Conservation (phyloP, 129 eudicot genomes). For the Gnaphalium uliginosum region DNA sequence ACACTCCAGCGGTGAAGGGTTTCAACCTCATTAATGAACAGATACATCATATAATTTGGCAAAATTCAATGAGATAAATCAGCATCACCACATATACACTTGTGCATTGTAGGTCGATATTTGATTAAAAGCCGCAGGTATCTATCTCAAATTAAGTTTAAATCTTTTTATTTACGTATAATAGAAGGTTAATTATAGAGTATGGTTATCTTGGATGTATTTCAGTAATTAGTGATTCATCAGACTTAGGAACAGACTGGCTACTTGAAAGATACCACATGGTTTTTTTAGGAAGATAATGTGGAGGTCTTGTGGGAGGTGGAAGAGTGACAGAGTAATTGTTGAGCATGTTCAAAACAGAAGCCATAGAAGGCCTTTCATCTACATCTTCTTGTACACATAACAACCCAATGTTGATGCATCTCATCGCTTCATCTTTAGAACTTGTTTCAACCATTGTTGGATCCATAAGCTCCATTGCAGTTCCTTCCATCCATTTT, state of each 20-base stretch:
- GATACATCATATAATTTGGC: no score
- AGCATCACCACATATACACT: no score
- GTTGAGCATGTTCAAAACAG: conserved; percentile 10
- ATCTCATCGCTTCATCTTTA: not conserved
- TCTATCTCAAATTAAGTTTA: not conserved
- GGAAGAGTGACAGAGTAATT: not conserved
- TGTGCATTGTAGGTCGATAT: no score
- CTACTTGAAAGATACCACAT: not conserved
- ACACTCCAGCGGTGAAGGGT: no score
- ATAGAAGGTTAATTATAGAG: not conserved
- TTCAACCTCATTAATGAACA: no score
- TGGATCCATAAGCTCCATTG: conserved; percentile 12
- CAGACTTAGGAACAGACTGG: not conserved
- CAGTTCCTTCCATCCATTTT: conserved; percentile 1
- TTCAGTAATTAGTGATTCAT: conserved; percentile 14
- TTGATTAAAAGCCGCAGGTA: no score
- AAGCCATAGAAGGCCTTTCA: conserved; percentile 12
- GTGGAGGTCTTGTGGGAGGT: conserved; percentile 3
- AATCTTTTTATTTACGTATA: not conserved
- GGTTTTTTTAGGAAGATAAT: not conserved
- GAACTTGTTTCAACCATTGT: not conserved
- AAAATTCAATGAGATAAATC: no score
- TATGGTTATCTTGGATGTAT: conserved; percentile 9
- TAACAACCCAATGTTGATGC: conserved; percentile 9
- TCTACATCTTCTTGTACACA: conserved; percentile 15